Evolutionary conservation across 179 eudicot species (phyloP).

Genomic region (Nepenthes alata): DNA sequence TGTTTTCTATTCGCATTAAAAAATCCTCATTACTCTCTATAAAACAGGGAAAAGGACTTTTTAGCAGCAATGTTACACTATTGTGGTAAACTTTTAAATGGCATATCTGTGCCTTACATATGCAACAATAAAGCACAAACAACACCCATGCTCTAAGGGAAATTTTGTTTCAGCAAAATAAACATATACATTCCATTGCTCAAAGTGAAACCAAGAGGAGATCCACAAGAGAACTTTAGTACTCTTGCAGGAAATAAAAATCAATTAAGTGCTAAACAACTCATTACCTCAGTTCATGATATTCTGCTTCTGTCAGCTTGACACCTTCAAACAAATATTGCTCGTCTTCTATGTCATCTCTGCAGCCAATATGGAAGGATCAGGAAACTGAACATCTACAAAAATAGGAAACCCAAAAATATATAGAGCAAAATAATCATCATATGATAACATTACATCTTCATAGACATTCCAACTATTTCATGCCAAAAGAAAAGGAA

Average conservation of each 20-base stretch:
- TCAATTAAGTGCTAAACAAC: conserved; percentile 6
- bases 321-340: conserved; percentile 64
- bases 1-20: too few species aligned
- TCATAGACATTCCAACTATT: background rate
- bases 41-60: too few species aligned
- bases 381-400: conserved; percentile 1
- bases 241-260: background rate
- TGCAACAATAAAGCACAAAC: too few species aligned
- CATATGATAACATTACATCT: background rate
- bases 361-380: conserved; percentile 16
- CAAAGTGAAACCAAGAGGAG: too few species aligned
- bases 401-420: background rate
- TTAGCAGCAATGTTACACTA: too few species aligned
- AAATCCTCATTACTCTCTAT: too few species aligned
- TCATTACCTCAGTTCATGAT: conserved; percentile 54
- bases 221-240: background rate
- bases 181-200: too few species aligned
- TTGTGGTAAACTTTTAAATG: too few species aligned
- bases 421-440: background rate
- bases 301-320: conserved; percentile 65
- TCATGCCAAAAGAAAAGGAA: conserved; percentile 2
- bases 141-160: too few species aligned
- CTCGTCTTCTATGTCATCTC: conserved; percentile 89
- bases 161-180: too few species aligned
- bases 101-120: too few species aligned